A percentile compares a stretch with the other conserved stretches of the same genome.
Conservation (phyloP, 441 rosid genomes). For the Populus hybrid region DNA sequence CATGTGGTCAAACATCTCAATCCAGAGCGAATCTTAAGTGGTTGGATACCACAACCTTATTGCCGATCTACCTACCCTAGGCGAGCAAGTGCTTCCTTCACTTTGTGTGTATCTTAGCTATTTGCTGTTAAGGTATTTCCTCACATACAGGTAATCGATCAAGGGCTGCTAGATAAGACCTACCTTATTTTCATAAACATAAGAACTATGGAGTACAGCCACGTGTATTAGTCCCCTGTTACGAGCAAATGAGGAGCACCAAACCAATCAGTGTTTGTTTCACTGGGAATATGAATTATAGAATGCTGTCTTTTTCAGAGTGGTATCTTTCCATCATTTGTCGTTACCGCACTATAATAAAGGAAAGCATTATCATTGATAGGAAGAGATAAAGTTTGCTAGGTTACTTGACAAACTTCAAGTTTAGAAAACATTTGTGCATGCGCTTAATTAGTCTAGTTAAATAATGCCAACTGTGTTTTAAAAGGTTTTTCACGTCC, state of each 20-base stretch:
- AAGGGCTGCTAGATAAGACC: background rate
- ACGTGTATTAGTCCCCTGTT: background rate
- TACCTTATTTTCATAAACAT: background rate
- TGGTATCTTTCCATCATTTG: background rate
- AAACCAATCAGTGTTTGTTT: background rate
- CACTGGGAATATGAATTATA: background rate
- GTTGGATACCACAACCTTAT: slow-evolving; percentile 8
- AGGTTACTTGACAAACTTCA: background rate
- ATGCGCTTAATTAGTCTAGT: background rate
- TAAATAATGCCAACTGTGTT: slow-evolving; percentile 5
- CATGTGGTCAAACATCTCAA: slow-evolving; percentile 7
- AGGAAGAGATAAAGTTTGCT: background rate
- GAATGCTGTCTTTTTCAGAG: background rate
- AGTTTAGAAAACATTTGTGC: background rate
- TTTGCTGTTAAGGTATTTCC: background rate
- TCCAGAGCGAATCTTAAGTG: slow-evolving; percentile 8
- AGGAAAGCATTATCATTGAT: background rate
- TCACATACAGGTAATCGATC: background rate
- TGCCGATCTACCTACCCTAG: background rate
- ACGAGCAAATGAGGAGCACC: background rate
- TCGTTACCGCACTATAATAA: background rate
- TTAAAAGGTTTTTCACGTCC: background rate
- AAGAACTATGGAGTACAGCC: background rate
- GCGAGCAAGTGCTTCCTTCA: background rate
- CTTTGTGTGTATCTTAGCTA: background rate